A percentile compares a stretch with the other conserved stretches of the same genome.
These are phyloP conservation scores for Pestalotiopsis sp. DNA, from an alignment of 2,329 filamentous ascomycete species.

Conservation along the genomic window DNA sequence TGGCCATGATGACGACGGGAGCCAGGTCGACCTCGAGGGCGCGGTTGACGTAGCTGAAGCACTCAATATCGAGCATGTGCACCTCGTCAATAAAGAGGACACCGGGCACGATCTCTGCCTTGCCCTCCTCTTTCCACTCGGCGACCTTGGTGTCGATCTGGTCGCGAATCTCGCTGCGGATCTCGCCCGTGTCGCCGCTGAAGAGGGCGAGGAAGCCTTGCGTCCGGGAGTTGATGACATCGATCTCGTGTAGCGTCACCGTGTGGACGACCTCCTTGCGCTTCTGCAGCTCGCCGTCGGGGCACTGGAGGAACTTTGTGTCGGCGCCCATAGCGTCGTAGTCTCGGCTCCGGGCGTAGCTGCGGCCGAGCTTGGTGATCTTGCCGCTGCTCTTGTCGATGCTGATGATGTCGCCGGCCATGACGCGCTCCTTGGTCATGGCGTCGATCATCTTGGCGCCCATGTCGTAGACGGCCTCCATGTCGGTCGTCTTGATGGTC, in stretches of 20 bases:
- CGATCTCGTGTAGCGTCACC: constrained; percentile 95
- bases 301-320: constrained; percentile 97
- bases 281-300: constrained; percentile 95
- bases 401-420: constrained; percentile 97
- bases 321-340: constrained; percentile 99
- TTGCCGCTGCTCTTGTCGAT: constrained; percentile 99
- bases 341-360: constrained; percentile 91
- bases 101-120: constrained; percentile 95
- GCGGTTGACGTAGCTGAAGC: constrained; percentile 98
- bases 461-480: constrained; percentile 99
- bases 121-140: constrained; percentile 99
- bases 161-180: constrained; percentile 93
- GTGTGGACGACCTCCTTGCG: constrained; percentile 97
- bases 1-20: constrained; percentile 98
- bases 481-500: constrained; percentile 98
- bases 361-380: constrained; percentile 95
- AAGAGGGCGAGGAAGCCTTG: constrained; percentile 97
- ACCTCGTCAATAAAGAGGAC: constrained; percentile 99
- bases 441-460: constrained; percentile 99
- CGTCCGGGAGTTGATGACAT: constrained; percentile 98
- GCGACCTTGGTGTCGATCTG: constrained; percentile 99
- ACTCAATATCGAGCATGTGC: constrained; percentile 99
- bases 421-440: constrained; percentile 99
- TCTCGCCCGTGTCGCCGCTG: constrained; percentile 97
- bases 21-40: constrained; percentile 93